Percentiles rank a stretch among this genome's conserved stretches.
phyloP scores from a whole-genome alignment of 192 early-diverging fungal genomes.

The Linderina pennispora region DNA sequence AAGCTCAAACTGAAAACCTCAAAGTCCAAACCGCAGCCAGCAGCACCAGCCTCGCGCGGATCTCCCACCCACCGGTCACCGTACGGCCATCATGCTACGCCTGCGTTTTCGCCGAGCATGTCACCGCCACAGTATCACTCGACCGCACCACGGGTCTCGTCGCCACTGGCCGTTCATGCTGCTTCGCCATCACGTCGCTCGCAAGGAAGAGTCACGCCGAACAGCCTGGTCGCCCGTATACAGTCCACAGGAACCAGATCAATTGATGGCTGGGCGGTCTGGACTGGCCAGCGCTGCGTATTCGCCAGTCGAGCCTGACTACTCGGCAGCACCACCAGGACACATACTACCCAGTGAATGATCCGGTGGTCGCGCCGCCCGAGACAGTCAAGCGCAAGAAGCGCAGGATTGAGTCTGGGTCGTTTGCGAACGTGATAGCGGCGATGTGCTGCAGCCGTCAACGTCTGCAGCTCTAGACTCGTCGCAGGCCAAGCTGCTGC shows the following conservation, averaged over 20 bases:
- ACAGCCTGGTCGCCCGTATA: slow-evolving; percentile 9
- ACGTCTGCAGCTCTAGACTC: too few relatives aligned
- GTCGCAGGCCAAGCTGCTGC: slow-evolving; percentile 23
- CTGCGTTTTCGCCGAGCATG: slow-evolving; percentile 22
- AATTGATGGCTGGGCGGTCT: too few relatives aligned
- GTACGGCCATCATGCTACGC: slow-evolving; percentile 3
- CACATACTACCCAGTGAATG: too few relatives aligned
- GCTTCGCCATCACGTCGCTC: slow-evolving; percentile 1
- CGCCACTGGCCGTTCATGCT: slow-evolving; percentile 12
- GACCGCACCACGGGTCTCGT: slow-evolving; percentile 20
- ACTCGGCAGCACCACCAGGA: too few relatives aligned
- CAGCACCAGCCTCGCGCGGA: slow-evolving; percentile 12
- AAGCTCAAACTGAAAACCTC: slow-evolving; percentile 34
- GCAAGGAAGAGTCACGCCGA: background rate
- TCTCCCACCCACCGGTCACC: slow-evolving; percentile 12
- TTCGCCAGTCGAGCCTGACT: too few relatives aligned
- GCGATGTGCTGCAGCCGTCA: too few relatives aligned
- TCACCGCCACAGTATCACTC: slow-evolving; percentile 12
- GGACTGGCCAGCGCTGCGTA: too few relatives aligned
- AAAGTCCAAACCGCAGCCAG: slow-evolving; percentile 12
- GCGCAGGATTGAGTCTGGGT: background rate
- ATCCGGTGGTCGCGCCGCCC: too few relatives aligned
- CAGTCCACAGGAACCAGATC: slow-evolving; percentile 3
- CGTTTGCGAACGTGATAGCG: too few relatives aligned
- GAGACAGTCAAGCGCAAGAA: too few relatives aligned